These are phyloP conservation scores for Aspergillus sparsus DNA, from an alignment of 495 filamentous ascomycete genomes.

Conservation along the genomic window DNA sequence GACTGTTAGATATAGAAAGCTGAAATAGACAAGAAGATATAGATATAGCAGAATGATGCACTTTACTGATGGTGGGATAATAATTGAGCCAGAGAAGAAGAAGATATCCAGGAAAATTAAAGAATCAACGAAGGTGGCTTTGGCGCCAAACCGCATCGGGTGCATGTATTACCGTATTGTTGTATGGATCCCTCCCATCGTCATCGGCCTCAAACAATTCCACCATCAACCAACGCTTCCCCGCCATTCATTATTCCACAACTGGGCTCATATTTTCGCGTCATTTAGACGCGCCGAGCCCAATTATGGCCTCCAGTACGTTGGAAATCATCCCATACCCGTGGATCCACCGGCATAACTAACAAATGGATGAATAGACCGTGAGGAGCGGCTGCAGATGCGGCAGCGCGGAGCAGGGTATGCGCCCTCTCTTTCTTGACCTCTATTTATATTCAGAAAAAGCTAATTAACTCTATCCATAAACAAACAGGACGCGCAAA, in stretches of 20 bases:
- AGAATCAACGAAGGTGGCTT: neutral
- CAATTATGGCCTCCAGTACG: conserved; percentile 48
- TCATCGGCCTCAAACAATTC: conserved; percentile 9
- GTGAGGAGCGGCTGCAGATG: conserved; percentile 58
- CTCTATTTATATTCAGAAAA: conserved; percentile 18
- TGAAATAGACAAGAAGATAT: neutral
- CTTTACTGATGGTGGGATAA: neutral
- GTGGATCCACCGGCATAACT: conserved; percentile 15
- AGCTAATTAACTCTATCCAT: conserved; percentile 23
- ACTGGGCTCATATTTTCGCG: conserved; percentile 8
- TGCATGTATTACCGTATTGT: conserved; percentile 3
- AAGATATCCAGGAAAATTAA: neutral
- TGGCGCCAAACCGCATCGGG: conserved; percentile 28
- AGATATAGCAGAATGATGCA: neutral
- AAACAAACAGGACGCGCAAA: conserved; percentile 42
- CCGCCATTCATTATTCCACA: conserved; percentile 8
- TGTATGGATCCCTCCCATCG: conserved; percentile 1
- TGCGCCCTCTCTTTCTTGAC: conserved; percentile 30
- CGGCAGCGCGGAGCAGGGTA: conserved; percentile 62
- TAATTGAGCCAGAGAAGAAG: neutral
- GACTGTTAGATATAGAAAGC: neutral
- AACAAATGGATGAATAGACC: conserved; percentile 37
- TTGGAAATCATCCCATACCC: neutral
- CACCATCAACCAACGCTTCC: neutral
- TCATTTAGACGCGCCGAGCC: conserved; percentile 36